phyloP scores from a whole-genome alignment of 2,329 filamentous ascomycete genomes.

The Penicillium digitatum region DNA sequence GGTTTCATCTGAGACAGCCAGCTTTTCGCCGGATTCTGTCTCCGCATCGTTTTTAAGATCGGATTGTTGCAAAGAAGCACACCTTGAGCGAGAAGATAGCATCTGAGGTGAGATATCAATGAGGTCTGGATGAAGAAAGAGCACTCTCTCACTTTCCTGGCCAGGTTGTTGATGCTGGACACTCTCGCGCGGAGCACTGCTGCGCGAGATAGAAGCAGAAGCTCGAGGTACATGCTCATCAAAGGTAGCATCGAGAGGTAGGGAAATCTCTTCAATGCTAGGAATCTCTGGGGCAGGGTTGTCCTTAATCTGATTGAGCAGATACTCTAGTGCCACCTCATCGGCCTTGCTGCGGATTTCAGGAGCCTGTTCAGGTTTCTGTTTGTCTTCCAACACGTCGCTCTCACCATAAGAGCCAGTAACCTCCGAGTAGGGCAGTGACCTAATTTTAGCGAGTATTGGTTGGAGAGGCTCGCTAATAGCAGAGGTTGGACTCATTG shows the following conservation, averaged over 20 bases:
- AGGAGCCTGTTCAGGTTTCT: not conserved
- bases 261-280: not conserved
- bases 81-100: not conserved
- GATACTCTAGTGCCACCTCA: not conserved
- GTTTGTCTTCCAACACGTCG: not conserved
- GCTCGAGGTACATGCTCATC: not conserved
- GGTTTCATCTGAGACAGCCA: not conserved
- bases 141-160: not conserved
- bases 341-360: not conserved
- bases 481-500: not conserved
- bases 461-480: not conserved
- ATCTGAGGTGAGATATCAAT: conserved; percentile 1
- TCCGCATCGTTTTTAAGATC: not conserved
- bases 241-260: not conserved
- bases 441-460: not conserved
- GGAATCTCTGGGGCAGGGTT: not conserved
- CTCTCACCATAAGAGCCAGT: not conserved
- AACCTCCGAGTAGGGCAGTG: not conserved
- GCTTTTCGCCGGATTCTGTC: not conserved
- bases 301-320: not conserved
- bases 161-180: not conserved
- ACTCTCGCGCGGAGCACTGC: not conserved
- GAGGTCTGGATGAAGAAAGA: not conserved
- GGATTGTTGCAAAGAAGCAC: not conserved
- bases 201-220: not conserved